Evolutionary conservation across 495 filamentous ascomycete species (phyloP).

Genomic region (Tuber calosporum): DNA sequence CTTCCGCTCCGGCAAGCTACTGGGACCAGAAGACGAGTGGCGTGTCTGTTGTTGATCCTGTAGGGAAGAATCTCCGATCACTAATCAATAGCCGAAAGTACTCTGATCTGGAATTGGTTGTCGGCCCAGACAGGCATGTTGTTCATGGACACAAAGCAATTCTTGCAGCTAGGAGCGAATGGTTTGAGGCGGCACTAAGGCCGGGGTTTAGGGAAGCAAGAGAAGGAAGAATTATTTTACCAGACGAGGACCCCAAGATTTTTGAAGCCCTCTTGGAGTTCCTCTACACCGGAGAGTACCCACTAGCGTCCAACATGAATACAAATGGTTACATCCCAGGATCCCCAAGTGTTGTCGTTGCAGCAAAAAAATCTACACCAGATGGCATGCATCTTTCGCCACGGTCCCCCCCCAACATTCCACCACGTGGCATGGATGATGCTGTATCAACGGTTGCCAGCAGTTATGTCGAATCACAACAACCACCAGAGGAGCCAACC

Average conservation of each 20-base stretch:
- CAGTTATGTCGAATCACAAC: conserved; percentile 33
- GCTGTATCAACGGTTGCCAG: conserved; percentile 30
- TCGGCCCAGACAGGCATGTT: conserved; percentile 37
- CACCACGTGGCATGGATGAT: conserved; percentile 39
- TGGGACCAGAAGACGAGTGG: conserved; percentile 39
- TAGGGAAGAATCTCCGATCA: conserved; percentile 40
- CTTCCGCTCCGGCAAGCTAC: conserved; percentile 38
- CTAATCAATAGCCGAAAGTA: conserved; percentile 40
- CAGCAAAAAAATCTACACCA: conserved; percentile 36
- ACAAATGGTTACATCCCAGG: conserved; percentile 28
- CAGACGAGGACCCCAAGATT: conserved; percentile 41
- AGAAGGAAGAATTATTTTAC: conserved; percentile 36
- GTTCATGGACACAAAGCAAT: conserved; percentile 42
- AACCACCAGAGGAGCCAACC: conserved; percentile 32
- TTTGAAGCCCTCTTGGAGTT: conserved; percentile 41
- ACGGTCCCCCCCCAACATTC: conserved; percentile 40
- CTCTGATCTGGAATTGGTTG: conserved; percentile 39
- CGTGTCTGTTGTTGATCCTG: conserved; percentile 37
- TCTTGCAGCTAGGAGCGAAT: conserved; percentile 41
- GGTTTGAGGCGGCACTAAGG: conserved; percentile 40
- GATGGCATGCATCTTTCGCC: conserved; percentile 41
- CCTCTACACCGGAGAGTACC: conserved; percentile 41
- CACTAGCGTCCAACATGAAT: conserved; percentile 32
- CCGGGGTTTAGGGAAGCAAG: conserved; percentile 40
- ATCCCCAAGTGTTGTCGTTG: conserved; percentile 29